Percentiles rank a stretch among this genome's conserved stretches.
Evolutionary conservation across 2,329 filamentous ascomycete species (phyloP).

Genomic region (Stachybotrys chlorohalonatus): DNA sequence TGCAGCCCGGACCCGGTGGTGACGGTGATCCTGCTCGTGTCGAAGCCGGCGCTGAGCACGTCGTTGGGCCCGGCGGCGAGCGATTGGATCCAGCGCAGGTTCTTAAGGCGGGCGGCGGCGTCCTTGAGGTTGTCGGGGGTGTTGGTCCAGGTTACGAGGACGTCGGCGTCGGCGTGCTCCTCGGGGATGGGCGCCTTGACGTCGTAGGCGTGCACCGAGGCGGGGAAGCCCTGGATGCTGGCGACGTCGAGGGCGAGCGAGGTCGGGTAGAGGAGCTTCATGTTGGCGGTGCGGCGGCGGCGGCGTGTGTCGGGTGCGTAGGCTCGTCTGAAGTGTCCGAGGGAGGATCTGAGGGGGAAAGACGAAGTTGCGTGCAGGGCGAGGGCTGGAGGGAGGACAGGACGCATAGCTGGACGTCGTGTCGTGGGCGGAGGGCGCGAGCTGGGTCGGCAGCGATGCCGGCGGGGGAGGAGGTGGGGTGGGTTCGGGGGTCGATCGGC

Average conservation of each 20-base stretch:
- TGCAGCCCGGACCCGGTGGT: conserved; percentile 56
- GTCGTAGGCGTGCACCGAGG: conserved; percentile 50
- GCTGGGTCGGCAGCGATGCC: no score
- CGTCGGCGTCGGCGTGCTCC: conserved; percentile 47
- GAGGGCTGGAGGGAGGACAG: no score
- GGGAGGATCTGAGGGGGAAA: neutral
- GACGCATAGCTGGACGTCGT: no score
- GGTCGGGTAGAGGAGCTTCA: conserved; percentile 61
- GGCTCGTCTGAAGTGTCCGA: no score
- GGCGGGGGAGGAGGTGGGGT: no score
- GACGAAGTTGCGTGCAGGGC: no score
- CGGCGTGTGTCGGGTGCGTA: neutral
- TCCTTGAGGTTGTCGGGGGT: conserved; percentile 47
- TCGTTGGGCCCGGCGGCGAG: conserved; percentile 59
- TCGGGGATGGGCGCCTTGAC: conserved; percentile 46
- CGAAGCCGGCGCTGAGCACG: conserved; percentile 52
- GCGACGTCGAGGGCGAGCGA: conserved; percentile 48
- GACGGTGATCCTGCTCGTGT: conserved; percentile 36
- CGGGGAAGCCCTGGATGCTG: conserved; percentile 48
- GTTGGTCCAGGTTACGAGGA: conserved; percentile 56
- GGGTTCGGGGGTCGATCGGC: no score
- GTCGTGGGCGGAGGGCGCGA: no score
- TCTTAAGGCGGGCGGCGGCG: conserved; percentile 43
- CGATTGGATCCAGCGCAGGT: conserved; percentile 57
- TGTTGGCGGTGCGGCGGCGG: conserved; percentile 15